Base-by-base conservation (phyloP, 163 green algal genomes). In the Scenedesmus sp. region DNA sequence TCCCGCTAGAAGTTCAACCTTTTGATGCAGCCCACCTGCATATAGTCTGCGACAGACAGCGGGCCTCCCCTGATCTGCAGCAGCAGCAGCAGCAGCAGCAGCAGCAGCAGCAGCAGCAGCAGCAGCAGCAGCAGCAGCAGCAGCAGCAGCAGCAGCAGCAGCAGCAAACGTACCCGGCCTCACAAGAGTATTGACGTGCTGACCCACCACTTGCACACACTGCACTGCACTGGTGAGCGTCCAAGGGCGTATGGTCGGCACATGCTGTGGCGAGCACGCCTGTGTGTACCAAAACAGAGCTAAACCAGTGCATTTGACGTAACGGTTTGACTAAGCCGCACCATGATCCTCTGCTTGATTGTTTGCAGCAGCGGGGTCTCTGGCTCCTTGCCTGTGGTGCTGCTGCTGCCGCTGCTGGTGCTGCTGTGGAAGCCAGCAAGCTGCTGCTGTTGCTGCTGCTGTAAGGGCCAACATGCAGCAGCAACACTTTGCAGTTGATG, bases 11-110 rank as follows among this genome's bases (percentile, higher is more conserved):
- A 26, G 26, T 26, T 26, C 26, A 26, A 26, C 26, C 26, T 26
- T 26, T 26, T 9, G 59, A 64, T 64, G 59, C 59, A 64, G 59
- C 26, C 26, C 60, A 96, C 95, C 86, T 95, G 95, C 97, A 99
- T 99, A 94, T 98, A 99, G 86, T 99, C 97, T 16, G 97, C 96
- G 60, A 99, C 54, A 0, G 95, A 98, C 66, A 99, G 96, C 4
- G 98, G 98, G 1, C 97, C 97, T 16, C 97, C 97, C 2, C 97
- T 93, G 88, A 99, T 98, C 97, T 99, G 95, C 87, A 79, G 16
- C 8, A 3, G 6, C 52, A 56, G 59, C 82, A 55, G 20, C 70
- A 81, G 23, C 88, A 52, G 62, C 62, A 73, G 34, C 9, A 81
- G 77, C n/a, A 59, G 56, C n/a, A 79, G 57, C n/a, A n/a, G n/a